Evolutionary conservation across 768 basidiomycete genomes (phyloP), one percentile per base, ranked within the genome.

Genomic region (Suillus luteus): DNA sequence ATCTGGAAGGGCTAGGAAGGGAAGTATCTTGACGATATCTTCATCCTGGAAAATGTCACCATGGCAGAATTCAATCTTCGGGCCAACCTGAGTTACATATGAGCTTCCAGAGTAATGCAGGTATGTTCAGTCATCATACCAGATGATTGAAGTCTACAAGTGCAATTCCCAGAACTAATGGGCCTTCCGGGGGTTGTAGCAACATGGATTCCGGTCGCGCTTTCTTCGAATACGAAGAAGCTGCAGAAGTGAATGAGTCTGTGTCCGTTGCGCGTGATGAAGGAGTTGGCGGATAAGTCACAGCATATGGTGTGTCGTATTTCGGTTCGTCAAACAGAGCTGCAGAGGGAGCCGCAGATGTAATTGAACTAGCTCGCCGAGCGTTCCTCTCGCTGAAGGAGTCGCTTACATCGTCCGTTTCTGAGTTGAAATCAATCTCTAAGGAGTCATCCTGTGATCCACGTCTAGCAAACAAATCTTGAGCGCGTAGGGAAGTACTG

Each of bases 61-160:
- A 69, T 86, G 80, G 19, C 85, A 86, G 65, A 92, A 91, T 69
- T 99, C 95, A 62, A 99, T 91, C 55, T 86, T 88, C 22, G 97
- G 97, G 1, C 97, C 97, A 55, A 98, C 89, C 89, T 96, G 74
- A 51, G 6, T 58, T 43, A 27, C 54, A 46, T 58, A 70, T 44
- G 65, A 67, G 62, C 60, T 59, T 63, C 66, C 66, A 60, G 69
- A 54, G 64, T 33, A 40, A 27, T 40, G 44, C 17, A 48, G 48
- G 58, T 48, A 64, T 48, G 46, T 60, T 57, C n/a, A 38, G 52
- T 24, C 31, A 40, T 75, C 84, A 70, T 73, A 95, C 95, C 72
- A 95, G 77, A 77, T 97, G 95, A 74, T 97, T 95, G 73, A 97
- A 97, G 72, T 97, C 95, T 40, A 97, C 89, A n/a, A 97, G 79